Conservation (phyloP, 495 filamentous ascomycete genomes). For the Pyrenopolyporus hunteri region DNA sequence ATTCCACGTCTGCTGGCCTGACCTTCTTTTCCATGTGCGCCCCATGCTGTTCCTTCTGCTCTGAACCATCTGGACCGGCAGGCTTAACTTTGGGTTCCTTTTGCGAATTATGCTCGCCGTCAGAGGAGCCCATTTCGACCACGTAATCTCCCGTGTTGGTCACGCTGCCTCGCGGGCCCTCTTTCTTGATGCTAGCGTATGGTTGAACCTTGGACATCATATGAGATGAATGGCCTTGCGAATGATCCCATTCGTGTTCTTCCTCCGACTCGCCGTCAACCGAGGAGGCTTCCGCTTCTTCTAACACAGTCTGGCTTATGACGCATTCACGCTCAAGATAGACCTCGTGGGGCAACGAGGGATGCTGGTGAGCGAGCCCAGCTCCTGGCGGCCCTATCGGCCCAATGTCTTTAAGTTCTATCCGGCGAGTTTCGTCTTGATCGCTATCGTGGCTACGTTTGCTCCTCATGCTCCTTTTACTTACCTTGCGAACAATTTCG, state of each 20-base stretch:
- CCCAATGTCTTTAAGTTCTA: constrained; percentile 31
- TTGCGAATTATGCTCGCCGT: constrained; percentile 9
- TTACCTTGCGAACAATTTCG: constrained; percentile 46
- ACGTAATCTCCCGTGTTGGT: constrained; percentile 27
- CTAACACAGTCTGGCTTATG: constrained; percentile 44
- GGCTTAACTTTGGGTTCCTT: constrained; percentile 13
- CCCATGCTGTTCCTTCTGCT: constrained; percentile 24
- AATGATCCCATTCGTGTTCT: constrained; percentile 21
- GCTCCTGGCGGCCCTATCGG: constrained; percentile 32
- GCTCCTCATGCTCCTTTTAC: constrained; percentile 43
- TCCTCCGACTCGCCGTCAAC: constrained; percentile 16
- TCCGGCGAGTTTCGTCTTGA: constrained; percentile 14
- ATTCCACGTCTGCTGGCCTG: constrained; percentile 9
- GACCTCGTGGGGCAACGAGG: constrained; percentile 23
- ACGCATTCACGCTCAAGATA: constrained; percentile 41
- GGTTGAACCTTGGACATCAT: constrained; percentile 33
- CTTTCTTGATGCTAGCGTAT: constrained; percentile 9
- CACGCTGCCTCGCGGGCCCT: not conserved
- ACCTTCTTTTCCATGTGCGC: constrained; percentile 19
- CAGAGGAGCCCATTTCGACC: constrained; percentile 26
- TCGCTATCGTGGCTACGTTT: constrained; percentile 41
- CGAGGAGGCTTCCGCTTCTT: constrained; percentile 31
- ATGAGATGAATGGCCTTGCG: constrained; percentile 31
- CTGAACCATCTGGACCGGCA: constrained; percentile 6
- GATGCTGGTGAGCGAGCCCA: constrained; percentile 28